phyloP scores from a whole-genome alignment of 1,139 yeast genomes.

The Hansenula anomala region DNA sequence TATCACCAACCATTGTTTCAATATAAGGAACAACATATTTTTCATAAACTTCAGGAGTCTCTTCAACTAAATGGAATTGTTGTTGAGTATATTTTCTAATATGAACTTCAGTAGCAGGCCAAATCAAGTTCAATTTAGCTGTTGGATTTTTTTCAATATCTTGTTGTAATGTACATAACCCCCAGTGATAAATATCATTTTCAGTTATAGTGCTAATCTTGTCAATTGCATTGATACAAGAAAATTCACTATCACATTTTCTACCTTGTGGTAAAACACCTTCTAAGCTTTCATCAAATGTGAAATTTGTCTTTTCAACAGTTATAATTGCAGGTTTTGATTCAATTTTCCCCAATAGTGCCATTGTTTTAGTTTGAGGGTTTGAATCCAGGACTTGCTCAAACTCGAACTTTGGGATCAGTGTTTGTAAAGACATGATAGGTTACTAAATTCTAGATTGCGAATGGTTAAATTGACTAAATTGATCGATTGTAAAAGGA shows the following conservation, averaged over 20 bases:
- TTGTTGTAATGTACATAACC: slow-evolving; percentile 48
- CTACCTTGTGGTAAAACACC: slow-evolving; percentile 15
- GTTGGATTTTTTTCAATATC: slow-evolving; percentile 45
- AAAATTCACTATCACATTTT: slow-evolving; percentile 24
- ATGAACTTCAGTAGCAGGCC: slow-evolving; percentile 88
- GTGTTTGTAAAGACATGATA: neutral
- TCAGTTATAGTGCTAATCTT: slow-evolving; percentile 45
- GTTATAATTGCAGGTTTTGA: slow-evolving; percentile 62
- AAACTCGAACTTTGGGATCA: slow-evolving; percentile 32
- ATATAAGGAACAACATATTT: slow-evolving; percentile 70
- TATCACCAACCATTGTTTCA: slow-evolving; percentile 65
- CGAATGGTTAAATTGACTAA: no score
- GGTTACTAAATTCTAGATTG: neutral
- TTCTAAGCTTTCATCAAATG: slow-evolving; percentile 21
- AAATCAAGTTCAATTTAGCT: slow-evolving; percentile 71
- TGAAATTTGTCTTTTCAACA: slow-evolving; percentile 69
- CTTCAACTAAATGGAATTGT: slow-evolving; percentile 54
- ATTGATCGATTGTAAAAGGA: no score
- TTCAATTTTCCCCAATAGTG: slow-evolving; percentile 62
- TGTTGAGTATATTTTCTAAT: slow-evolving; percentile 68
- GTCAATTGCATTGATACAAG: slow-evolving; percentile 29
- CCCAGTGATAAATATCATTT: slow-evolving; percentile 88
- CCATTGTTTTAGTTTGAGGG: slow-evolving; percentile 60
- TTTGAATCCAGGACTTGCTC: slow-evolving; percentile 43
- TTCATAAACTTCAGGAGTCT: slow-evolving; percentile 74